Evolutionary conservation across 176 grass and related monocot genomes (phyloP).

Genomic region (Phyllostachys edulis): DNA sequence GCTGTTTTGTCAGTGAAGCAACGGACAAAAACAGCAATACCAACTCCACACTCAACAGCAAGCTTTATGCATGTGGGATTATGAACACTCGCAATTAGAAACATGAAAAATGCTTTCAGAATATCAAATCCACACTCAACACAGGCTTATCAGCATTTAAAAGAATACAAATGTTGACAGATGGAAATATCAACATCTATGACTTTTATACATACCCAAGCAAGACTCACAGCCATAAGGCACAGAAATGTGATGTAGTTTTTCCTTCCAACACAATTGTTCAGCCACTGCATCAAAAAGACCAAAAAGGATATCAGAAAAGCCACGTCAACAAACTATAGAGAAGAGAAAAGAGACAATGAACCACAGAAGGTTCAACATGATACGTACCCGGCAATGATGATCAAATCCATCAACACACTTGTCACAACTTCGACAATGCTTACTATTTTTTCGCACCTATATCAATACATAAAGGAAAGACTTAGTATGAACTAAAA

Average conservation of each 20-base stretch:
- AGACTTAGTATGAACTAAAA: neutral
- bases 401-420: conserved; percentile 99
- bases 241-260: conserved; percentile 84
- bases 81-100: conserved; percentile 27
- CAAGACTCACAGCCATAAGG: conserved; percentile 86
- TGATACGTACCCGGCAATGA: conserved; percentile 91
- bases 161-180: neutral
- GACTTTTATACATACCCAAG: conserved; percentile 66
- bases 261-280: conserved; percentile 97
- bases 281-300: conserved; percentile 78
- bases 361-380: conserved; percentile 16
- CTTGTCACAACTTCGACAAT: conserved; percentile 97
- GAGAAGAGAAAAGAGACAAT: neutral
- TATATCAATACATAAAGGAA: conserved; percentile 38
- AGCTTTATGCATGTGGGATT: conserved; percentile 40
- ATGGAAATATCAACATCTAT: conserved; percentile 8
- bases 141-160: conserved; percentile 13
- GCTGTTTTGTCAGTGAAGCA: conserved; percentile 76
- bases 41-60: conserved; percentile 78
- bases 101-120: conserved; percentile 24
- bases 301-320: conserved; percentile 15
- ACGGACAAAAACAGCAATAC: conserved; percentile 85
- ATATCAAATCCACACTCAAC: conserved; percentile 45
- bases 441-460: conserved; percentile 89
- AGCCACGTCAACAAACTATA: neutral